These are phyloP conservation scores for Kalanchoe fedtschenkoi DNA, from an alignment of 164 flowering plant genomes.

Conservation along the genomic window DNA sequence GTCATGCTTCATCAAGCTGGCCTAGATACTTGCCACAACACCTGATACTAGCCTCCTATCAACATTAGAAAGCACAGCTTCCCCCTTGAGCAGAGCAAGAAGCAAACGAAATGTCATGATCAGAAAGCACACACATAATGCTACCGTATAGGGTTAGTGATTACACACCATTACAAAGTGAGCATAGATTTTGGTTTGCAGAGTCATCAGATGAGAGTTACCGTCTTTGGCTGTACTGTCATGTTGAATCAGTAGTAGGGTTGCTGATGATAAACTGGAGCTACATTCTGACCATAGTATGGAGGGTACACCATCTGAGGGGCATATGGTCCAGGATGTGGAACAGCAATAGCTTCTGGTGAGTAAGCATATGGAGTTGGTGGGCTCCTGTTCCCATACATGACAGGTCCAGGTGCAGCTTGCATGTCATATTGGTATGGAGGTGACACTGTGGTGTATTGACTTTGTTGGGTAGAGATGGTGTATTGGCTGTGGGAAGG, in stretches of 20 bases:
- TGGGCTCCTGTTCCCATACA: constrained; percentile 71
- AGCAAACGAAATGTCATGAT: constrained; percentile 12
- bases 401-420: constrained; percentile 38
- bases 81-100: constrained; percentile 17
- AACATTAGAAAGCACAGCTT: constrained; percentile 29
- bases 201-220: constrained; percentile 38
- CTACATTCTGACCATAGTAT: constrained; percentile 32
- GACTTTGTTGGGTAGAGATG: constrained; percentile 16
- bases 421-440: constrained; percentile 41
- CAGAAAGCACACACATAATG: background rate
- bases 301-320: constrained; percentile 41
- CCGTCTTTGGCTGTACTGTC: constrained; percentile 25
- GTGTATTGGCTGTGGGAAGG: background rate
- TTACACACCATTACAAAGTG: constrained; percentile 30
- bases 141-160: constrained; percentile 25
- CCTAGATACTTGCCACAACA: constrained; percentile 34
- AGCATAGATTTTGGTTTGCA: constrained; percentile 12
- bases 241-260: constrained; percentile 57
- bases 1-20: constrained; percentile 12
- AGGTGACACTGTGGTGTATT: constrained; percentile 38
- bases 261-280: constrained; percentile 45
- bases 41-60: constrained; percentile 46
- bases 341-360: constrained; percentile 34
- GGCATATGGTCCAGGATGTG: constrained; percentile 34
- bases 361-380: constrained; percentile 49